These are phyloP conservation scores for Exophiala xenobiotica DNA, from an alignment of 2,329 filamentous ascomycete genomes.

Conservation along the genomic window DNA sequence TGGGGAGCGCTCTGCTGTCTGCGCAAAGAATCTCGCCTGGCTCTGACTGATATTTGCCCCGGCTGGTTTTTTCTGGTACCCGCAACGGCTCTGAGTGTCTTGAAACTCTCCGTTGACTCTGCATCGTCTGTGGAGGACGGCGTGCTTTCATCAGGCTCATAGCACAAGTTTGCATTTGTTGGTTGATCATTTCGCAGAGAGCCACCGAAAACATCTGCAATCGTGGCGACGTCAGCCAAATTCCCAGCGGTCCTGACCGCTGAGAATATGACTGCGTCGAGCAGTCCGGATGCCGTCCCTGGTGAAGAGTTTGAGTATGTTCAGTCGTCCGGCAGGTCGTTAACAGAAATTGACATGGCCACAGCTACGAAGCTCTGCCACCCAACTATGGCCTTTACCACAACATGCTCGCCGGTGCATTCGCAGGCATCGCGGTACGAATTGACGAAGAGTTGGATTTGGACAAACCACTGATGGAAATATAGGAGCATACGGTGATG, in stretches of 20 bases:
- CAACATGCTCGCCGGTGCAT: slow-evolving; percentile 95
- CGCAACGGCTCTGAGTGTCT: neutral
- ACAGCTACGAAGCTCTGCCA: slow-evolving; percentile 85
- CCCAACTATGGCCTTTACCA: slow-evolving; percentile 90
- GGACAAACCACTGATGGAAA: slow-evolving; percentile 11
- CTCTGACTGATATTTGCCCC: slow-evolving; percentile 12
- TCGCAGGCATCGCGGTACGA: slow-evolving; percentile 89
- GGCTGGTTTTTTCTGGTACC: slow-evolving; percentile 1
- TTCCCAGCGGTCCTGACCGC: slow-evolving; percentile 32
- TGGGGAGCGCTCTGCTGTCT: slow-evolving; percentile 12
- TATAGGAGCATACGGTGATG: slow-evolving; percentile 95
- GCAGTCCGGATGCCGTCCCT: slow-evolving; percentile 39
- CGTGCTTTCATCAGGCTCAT: neutral
- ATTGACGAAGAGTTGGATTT: slow-evolving; percentile 24
- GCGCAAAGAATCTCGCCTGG: slow-evolving; percentile 13
- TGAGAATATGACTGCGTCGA: slow-evolving; percentile 30
- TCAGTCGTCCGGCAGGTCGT: neutral
- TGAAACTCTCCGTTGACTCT: neutral
- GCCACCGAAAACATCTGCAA: slow-evolving; percentile 16
- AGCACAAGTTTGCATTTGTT: neutral
- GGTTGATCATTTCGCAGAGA: slow-evolving; percentile 1
- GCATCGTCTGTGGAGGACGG: neutral
- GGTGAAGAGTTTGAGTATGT: slow-evolving; percentile 50
- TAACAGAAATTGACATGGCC: slow-evolving; percentile 21
- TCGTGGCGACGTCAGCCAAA: slow-evolving; percentile 31